A percentile compares a stretch with the other conserved stretches of the same genome.
Evolutionary conservation across 495 filamentous ascomycete species (phyloP).

Genomic region (Endocarpon pusillum): DNA sequence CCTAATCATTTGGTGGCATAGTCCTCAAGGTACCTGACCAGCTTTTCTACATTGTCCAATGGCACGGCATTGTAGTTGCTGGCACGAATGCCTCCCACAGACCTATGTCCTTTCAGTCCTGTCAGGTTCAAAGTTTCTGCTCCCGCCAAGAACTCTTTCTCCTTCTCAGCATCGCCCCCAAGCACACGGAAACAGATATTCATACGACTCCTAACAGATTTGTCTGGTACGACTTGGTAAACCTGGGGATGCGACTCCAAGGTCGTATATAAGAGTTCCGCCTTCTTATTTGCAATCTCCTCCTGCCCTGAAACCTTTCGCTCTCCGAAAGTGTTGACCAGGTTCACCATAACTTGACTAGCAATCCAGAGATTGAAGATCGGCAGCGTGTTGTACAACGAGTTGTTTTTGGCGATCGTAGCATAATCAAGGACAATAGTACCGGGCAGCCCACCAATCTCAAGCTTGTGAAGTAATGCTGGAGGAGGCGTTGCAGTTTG

Average conservation of each 20-base stretch:
- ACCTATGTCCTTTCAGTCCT: constrained; percentile 69
- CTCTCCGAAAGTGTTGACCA: constrained; percentile 39
- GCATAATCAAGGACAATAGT: constrained; percentile 66
- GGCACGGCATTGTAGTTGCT: constrained; percentile 44
- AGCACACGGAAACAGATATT: constrained; percentile 79
- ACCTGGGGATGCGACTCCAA: constrained; percentile 53
- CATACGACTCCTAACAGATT: constrained; percentile 62
- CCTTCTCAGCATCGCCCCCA: constrained; percentile 41
- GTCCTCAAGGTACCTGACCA: constrained; percentile 37
- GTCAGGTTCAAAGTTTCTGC: constrained; percentile 43
- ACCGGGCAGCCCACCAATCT: constrained; percentile 43
- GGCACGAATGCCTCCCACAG: constrained; percentile 42
- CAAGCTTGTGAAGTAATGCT: constrained; percentile 51
- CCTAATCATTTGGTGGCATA: constrained; percentile 36
- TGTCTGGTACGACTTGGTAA: constrained; percentile 59
- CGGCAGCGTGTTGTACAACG: constrained; percentile 83
- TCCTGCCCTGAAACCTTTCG: constrained; percentile 56
- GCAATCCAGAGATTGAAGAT: constrained; percentile 87
- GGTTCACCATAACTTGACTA: constrained; percentile 58
- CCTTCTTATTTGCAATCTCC: constrained; percentile 51
- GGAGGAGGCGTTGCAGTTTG: constrained; percentile 35
- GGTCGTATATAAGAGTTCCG: constrained; percentile 50
- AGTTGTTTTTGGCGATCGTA: constrained; percentile 70
- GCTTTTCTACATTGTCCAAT: constrained; percentile 37
- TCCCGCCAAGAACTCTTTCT: constrained; percentile 64